These are phyloP conservation scores for Torulaspora microellipsoides DNA, from an alignment of 805 yeast species.

Conservation along the genomic window DNA sequence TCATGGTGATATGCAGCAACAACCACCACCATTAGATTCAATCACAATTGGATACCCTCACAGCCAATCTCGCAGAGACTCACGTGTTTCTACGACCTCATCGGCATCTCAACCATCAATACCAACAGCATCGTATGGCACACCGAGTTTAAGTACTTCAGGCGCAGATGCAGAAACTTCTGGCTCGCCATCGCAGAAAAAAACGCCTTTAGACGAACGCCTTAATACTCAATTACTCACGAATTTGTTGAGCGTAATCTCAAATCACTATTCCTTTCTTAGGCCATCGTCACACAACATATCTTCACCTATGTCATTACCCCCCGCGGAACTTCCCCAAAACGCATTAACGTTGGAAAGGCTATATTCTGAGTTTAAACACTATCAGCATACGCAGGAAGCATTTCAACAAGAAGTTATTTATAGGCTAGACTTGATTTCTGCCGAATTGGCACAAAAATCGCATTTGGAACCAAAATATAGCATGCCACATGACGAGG, in stretches of 20 bases:
- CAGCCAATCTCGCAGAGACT: slow-evolving; percentile 1
- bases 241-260: background rate
- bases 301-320: background rate
- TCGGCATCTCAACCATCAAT: slow-evolving; percentile 3
- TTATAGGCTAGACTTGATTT: slow-evolving; percentile 11
- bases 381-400: slow-evolving; percentile 10
- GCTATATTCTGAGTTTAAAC: slow-evolving; percentile 6
- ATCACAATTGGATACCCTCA: slow-evolving; percentile 15
- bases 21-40: slow-evolving; percentile 24
- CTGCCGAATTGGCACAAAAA: background rate
- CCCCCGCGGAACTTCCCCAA: background rate
- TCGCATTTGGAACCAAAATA: background rate
- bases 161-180: slow-evolving; percentile 1
- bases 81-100: background rate
- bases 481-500: too few species aligned
- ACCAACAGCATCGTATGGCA: background rate
- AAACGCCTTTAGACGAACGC: slow-evolving; percentile 1
- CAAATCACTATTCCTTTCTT: background rate
- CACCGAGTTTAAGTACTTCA: slow-evolving; percentile 1
- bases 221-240: slow-evolving; percentile 1
- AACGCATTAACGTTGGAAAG: slow-evolving; percentile 4
- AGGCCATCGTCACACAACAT: background rate
- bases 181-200: background rate
- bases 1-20: background rate
- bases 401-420: slow-evolving; percentile 13